Base-by-base conservation (phyloP, 2,329 filamentous ascomycete species). In the Aspergillus udagawae region DNA sequence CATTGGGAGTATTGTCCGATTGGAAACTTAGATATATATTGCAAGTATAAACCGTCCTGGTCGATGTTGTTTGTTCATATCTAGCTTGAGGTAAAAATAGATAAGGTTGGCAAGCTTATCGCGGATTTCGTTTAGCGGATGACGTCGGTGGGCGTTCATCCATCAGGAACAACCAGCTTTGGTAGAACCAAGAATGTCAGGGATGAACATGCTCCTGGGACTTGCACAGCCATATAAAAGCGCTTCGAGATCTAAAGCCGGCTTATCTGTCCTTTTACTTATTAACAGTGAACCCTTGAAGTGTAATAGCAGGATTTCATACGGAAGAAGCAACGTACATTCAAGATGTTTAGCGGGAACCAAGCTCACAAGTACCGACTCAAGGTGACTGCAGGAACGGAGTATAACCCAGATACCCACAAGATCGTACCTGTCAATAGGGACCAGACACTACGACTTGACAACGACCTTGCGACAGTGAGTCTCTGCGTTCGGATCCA, bases 351-450 rank as follows among this genome's bases (percentile, higher is more conserved):
- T 12, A 28, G 51, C 9, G 21, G 32, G n/a, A 23, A 25, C 4
- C 41, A 59, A 25, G 35, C 60, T 41, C 38, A 57, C 4, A 63
- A 67, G 42, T 96, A 94, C 74, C 82, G 90, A 52, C 82, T 97
- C 60, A 85, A 84, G 63, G 87, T 97, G 55, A 95, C 91, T 0
- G 91, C 91, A 1, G 93, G 93, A 2, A 81, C 89, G 1, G 79
- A 80, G 62, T 96, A 97, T 75, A 85, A 94, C 70, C 74, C 81
- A 35, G 74, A 80, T n/a, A 83, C 83, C n/a, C 92, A 96, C 67
- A 76, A 86, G 59, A 78, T 85, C 28, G 86, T 97, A 9, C 82
- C 83, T 3, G 89, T 97, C 71, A 97, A 97, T 76, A 81, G 79
- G 10, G 73, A 86, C 28, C 74, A 84, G 57, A 82, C 86, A 0